Base-by-base conservation (phyloP, 768 basidiomycete species). In the Mycena filopes region DNA sequence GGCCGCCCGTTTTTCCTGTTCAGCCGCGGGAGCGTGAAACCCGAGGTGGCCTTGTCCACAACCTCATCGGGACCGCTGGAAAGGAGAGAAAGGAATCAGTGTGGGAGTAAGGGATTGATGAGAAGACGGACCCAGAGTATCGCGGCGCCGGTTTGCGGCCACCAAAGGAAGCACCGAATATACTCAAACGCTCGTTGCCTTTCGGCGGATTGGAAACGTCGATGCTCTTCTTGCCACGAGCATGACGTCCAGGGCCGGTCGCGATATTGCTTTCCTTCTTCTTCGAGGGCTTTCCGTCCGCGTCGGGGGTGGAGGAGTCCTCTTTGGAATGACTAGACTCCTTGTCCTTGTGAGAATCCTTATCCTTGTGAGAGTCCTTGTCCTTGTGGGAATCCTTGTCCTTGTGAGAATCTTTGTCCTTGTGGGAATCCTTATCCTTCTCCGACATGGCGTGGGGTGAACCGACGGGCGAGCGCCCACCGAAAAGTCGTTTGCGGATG, bases 81-180 rank as follows among this genome's bases (percentile, higher is more conserved):
- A 40, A 45, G 43, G 21, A 9, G 41, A n/a, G 26, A 9, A 18
- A 25, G 29, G 23, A 58, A 60, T 62, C 26, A 67, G 51, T 16
- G 23, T 5, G 21, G 9, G 61, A 36, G 36, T 36, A 38, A 60
- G 16, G 50, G 55, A 26, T n/a, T n/a, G 29, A 41, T n/a, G 4
- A 11, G 26, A 50, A 43, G 21, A 82, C 89, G 71, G 73, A 90
- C 90, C 80, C 71, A 25, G 88, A 86, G 68, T 88, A 89, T 76
- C 86, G 86, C 20, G 94, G 94, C 0, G 94, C 84, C 0, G 95
- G 95, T 74, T 98, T 96, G 68, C 95, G 80, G 42, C 88, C 84
- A 13, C 80, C 77, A 65, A 94, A 88, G 4, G 87, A 76, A 21
- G 82, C 84, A 16, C 92, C 93, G 72, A 98, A 97, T 71, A 97